A percentile compares a stretch with the other conserved stretches of the same genome.
Conservation (phyloP, 805 yeast species). For the Osmozyma mogii region DNA sequence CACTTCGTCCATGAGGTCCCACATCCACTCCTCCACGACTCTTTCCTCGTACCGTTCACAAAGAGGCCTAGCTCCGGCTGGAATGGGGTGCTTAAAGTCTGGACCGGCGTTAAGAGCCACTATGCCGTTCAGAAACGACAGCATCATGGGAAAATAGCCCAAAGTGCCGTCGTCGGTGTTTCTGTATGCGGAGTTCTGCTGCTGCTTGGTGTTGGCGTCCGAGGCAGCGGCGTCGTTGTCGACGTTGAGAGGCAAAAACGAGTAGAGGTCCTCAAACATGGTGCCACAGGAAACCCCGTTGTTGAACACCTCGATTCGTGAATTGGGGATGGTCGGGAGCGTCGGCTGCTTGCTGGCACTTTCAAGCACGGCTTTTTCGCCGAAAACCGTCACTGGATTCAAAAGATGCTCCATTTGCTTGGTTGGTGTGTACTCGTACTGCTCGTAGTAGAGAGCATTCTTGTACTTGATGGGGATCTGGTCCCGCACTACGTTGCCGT, state of each 20-base stretch:
- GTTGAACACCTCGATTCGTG: constrained; percentile 61
- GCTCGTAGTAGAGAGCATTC: constrained; percentile 73
- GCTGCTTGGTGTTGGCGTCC: constrained; percentile 21
- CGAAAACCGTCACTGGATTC: constrained; percentile 64
- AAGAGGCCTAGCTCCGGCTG: constrained; percentile 39
- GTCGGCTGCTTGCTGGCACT: constrained; percentile 17
- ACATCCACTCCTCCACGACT: constrained; percentile 72
- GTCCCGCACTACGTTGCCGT: constrained; percentile 56
- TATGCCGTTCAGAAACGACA: constrained; percentile 72
- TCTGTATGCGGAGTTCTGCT: constrained; percentile 29
- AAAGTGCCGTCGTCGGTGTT: constrained; percentile 71
- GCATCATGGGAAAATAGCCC: constrained; percentile 89
- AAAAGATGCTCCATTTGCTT: constrained; percentile 66
- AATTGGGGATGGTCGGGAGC: constrained; percentile 42
- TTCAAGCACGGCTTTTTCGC: constrained; percentile 57
- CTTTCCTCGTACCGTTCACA: constrained; percentile 56
- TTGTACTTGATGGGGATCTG: constrained; percentile 83
- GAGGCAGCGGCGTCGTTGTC: constrained; percentile 31
- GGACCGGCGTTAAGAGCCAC: constrained; percentile 69
- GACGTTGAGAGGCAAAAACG: constrained; percentile 75
- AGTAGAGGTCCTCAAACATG: constrained; percentile 59
- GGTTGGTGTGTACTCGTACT: constrained; percentile 67
- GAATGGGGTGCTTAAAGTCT: constrained; percentile 42
- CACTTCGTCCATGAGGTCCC: constrained; percentile 81
- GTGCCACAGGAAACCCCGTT: constrained; percentile 67